Conservation (phyloP, 257 asterid genomes). For the Solanum boliviense region DNA sequence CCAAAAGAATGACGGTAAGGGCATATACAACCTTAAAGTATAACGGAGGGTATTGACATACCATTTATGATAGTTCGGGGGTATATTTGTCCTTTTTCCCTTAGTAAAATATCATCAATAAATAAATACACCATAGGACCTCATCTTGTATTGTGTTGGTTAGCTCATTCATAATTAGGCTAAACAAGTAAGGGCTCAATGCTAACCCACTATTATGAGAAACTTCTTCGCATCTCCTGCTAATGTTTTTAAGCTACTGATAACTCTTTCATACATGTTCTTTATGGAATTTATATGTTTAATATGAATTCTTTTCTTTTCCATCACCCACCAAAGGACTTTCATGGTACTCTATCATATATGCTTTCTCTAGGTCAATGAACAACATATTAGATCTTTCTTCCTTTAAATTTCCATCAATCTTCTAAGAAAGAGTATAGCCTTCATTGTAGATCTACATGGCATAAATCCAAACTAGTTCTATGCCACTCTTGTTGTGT, state of each 20-base stretch:
- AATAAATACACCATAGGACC: background rate
- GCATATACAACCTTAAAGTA: no score
- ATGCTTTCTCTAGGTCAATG: background rate
- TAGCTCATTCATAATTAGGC: background rate
- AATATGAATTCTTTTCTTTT: background rate
- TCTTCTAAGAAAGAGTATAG: background rate
- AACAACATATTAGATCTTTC: background rate
- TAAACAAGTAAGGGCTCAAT: background rate
- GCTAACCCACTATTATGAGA: background rate
- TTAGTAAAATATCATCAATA: background rate
- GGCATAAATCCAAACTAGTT: background rate
- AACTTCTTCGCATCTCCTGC: background rate
- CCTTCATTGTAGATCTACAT: background rate
- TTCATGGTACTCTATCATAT: background rate
- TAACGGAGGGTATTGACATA: no score
- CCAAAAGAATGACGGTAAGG: no score
- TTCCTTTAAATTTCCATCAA: background rate
- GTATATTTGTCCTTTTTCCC: no score
- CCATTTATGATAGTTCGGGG: no score
- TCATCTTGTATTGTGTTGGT: background rate
- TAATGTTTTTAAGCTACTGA: background rate
- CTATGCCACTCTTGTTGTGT: background rate
- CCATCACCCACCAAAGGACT: background rate
- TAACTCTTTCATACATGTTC: background rate
- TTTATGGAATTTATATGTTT: background rate